These are phyloP conservation scores for Taphrina confusa DNA, from an alignment of 1,139 yeast species.

Conservation along the genomic window DNA sequence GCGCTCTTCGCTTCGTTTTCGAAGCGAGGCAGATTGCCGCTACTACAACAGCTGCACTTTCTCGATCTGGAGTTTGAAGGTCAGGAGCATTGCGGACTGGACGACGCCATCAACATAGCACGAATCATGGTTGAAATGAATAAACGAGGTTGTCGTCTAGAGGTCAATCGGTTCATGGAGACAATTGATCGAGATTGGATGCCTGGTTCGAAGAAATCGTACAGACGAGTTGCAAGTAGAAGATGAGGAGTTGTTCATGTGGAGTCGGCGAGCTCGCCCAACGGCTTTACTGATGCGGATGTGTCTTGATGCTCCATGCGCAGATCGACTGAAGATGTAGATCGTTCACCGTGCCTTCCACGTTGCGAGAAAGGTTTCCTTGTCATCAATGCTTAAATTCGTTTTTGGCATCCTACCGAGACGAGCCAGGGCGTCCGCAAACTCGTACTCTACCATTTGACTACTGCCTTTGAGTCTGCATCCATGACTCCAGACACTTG, in stretches of 20 bases:
- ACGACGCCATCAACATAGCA: constrained; percentile 40
- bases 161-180: constrained; percentile 32
- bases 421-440: constrained; percentile 26
- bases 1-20: constrained; percentile 35
- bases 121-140: constrained; percentile 36
- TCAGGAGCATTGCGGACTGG: constrained; percentile 39
- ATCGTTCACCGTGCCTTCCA: constrained; percentile 20
- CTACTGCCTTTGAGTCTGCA: constrained; percentile 22
- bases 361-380: constrained; percentile 26
- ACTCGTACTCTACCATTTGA: constrained; percentile 14
- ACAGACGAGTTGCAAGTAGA: too few relatives aligned
- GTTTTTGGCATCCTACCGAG: constrained; percentile 30
- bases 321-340: too few relatives aligned
- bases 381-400: constrained; percentile 26
- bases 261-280: too few relatives aligned
- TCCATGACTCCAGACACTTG: constrained; percentile 21
- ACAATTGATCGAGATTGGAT: constrained; percentile 8
- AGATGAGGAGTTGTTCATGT: too few relatives aligned
- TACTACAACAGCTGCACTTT: constrained; percentile 35
- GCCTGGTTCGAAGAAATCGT: background rate
- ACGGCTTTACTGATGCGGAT: too few relatives aligned
- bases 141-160: constrained; percentile 21
- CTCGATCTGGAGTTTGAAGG: constrained; percentile 38
- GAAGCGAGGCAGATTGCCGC: constrained; percentile 12
- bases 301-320: too few relatives aligned